Evolutionary conservation across 495 filamentous ascomycete species (phyloP), one percentile per base, ranked within the genome.

Genomic region (Xylaria cubensis): DNA sequence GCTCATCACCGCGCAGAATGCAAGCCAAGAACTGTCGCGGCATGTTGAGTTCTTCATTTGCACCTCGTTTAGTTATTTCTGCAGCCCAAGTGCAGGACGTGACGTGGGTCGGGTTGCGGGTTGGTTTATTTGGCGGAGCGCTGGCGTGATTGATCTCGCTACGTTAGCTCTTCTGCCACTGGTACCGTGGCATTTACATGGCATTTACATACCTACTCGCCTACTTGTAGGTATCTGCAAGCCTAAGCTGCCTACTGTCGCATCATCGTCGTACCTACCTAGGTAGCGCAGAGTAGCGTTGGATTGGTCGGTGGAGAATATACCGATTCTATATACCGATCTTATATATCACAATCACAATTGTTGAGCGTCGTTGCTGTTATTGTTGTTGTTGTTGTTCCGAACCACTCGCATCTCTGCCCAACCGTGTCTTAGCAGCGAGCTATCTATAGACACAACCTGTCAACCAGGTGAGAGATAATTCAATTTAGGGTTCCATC

Each of bases 1-100:
- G 50, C 50, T 44, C 65, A 53, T 66, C 65, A 67, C 50, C 36
- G 50, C 48, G 65, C 65, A 67, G 65, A 67, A 67, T 44, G 65
- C 50, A 26, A 17, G 65, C 65, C 65, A 67, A 56, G 50, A 67
- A 29, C 65, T 41, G 19, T 56, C 34, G 50, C 65, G 24, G 24
- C 44, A 13, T 21, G 50, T 56, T 42, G 65, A 56, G 42, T 13
- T 64, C 50, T 26, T 67, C 50, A 4, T 17, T 56, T 44, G 36
- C 65, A 56, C 50, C 48, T 67, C 65, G 65, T 67, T 44, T 67
- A 67, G 36, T 39, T 39, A 39, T 39, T 17, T 24, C 48, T 41
- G 32, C 36, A 39, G 36, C 36, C 6, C 36, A 39, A 39, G 36
- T 39, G 36, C n/a, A 29, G 42, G 65, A 42, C 48, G 50, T 56